Conservation (phyloP, 139 green algal species). For the Closterium sp. region DNA sequence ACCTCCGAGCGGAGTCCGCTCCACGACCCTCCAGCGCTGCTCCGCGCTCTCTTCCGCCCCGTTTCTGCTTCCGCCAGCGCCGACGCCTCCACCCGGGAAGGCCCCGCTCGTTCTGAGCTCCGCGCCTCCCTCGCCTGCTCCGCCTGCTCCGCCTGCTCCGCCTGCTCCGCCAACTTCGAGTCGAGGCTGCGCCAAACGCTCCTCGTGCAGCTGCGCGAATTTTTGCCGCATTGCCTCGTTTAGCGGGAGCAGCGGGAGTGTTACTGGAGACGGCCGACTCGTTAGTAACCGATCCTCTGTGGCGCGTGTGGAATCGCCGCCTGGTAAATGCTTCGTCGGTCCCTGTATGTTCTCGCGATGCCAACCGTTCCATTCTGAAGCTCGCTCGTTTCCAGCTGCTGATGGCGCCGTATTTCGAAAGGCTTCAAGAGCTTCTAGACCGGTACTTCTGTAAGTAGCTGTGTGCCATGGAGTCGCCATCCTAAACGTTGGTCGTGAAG, state of each 20-base stretch:
- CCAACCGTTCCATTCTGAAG: not conserved
- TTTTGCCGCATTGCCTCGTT: not conserved
- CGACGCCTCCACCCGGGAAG: too few species aligned
- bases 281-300: not conserved
- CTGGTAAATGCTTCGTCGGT: not conserved
- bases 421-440: not conserved
- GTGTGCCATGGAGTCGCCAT: not conserved
- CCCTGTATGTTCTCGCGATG: not conserved
- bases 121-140: not conserved
- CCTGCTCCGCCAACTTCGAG: not conserved
- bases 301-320: not conserved
- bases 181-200: not conserved
- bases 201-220: not conserved
- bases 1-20: not conserved
- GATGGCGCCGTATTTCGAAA: not conserved
- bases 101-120: not conserved
- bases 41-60: not conserved
- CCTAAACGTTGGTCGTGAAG: too few species aligned
- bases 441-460: not conserved
- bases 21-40: not conserved
- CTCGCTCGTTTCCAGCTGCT: not conserved
- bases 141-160: not conserved
- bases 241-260: not conserved
- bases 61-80: not conserved
- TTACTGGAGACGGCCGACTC: not conserved